Percentiles rank a stretch among this genome's conserved stretches.
phyloP scores from a whole-genome alignment of 257 asterid species.

The Capsicum baccatum region DNA sequence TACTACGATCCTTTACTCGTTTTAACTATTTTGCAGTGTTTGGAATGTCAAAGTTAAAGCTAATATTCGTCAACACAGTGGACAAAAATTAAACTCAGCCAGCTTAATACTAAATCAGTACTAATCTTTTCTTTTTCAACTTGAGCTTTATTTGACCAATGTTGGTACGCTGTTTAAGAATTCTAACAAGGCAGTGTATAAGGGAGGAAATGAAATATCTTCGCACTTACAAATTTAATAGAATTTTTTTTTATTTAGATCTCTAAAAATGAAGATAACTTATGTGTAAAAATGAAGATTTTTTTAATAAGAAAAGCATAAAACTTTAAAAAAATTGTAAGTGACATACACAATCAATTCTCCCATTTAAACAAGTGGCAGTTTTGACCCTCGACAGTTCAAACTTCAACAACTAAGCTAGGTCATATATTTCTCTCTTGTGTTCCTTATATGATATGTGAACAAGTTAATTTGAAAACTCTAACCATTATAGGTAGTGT shows the following conservation, averaged over 20 bases:
- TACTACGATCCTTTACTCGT: neutral
- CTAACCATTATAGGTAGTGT: neutral
- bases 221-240: no score
- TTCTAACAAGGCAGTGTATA: neutral
- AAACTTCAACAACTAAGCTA: conserved; percentile 3
- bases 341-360: no score
- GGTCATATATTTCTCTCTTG: neutral
- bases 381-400: neutral
- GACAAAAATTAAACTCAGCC: neutral
- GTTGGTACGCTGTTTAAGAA: neutral
- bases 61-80: neutral
- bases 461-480: neutral
- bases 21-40: neutral
- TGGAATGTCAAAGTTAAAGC: conserved; percentile 14
- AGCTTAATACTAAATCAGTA: neutral
- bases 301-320: no score
- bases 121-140: neutral
- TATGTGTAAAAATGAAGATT: no score
- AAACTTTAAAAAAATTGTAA: no score
- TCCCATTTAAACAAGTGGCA: no score
- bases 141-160: neutral
- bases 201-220: no score
- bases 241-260: no score
- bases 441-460: neutral
- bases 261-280: no score